Conservation (phyloP, 768 basidiomycete species). For the Chiua virens region DNA sequence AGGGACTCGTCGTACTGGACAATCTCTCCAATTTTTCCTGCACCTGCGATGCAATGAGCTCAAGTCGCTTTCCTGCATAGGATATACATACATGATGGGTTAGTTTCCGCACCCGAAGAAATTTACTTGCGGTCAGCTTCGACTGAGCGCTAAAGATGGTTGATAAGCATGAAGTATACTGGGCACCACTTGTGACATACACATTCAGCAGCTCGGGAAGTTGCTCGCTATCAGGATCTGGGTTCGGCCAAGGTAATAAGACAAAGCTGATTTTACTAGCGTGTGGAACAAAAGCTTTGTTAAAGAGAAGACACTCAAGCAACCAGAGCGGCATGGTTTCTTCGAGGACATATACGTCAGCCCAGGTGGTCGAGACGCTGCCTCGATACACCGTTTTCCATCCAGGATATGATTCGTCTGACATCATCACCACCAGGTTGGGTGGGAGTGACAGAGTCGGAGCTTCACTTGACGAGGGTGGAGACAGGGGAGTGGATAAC, state of each 20-base stretch:
- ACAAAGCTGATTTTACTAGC: conserved; percentile 86
- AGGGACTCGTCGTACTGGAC: conserved; percentile 33
- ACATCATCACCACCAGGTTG: conserved; percentile 68
- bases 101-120: conserved; percentile 84
- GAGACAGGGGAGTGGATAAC: conserved; percentile 54
- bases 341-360: conserved; percentile 61
- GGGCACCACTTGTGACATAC: conserved; percentile 46
- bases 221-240: conserved; percentile 55
- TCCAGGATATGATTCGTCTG: conserved; percentile 75
- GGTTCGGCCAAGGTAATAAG: conserved; percentile 70
- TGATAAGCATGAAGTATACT: not conserved
- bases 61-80: not conserved
- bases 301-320: conserved; percentile 78
- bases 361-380: conserved; percentile 55
- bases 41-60: conserved; percentile 47
- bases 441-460: conserved; percentile 63
- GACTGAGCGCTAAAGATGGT: conserved; percentile 58
- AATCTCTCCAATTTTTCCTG: conserved; percentile 79
- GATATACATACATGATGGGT: conserved; percentile 64
- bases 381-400: conserved; percentile 81
- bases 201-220: conserved; percentile 83
- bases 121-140: conserved; percentile 85
- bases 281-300: conserved; percentile 52
- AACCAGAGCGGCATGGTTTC: conserved; percentile 85
- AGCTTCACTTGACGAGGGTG: conserved; percentile 70